Evolutionary conservation across 139 green algal genomes (phyloP).

Genomic region (Volvox reticuliferus): DNA sequence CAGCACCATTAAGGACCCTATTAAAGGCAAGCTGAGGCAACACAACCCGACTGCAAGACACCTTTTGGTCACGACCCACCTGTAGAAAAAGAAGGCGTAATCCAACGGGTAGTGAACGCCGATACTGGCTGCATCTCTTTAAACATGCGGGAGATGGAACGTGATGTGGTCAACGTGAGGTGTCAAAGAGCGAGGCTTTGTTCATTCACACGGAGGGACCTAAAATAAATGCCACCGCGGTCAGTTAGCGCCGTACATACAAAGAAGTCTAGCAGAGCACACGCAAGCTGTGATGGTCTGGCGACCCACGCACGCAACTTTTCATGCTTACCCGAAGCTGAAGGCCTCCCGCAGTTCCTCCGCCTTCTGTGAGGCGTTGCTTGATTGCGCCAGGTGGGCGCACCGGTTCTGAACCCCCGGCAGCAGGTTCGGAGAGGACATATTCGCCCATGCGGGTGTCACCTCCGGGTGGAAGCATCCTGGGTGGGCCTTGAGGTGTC

Average conservation of each 20-base stretch:
- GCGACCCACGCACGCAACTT: too few species aligned
- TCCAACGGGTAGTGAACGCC: conserved; percentile 24
- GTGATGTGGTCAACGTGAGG: too few species aligned
- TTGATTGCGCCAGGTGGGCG: not conserved
- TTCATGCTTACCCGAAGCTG: not conserved
- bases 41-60: too few species aligned
- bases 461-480: conserved; percentile 38
- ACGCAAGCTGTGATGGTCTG: too few species aligned
- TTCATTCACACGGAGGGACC: too few species aligned
- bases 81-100: conserved; percentile 36
- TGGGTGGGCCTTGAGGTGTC: conserved; percentile 32
- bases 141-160: too few species aligned
- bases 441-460: not conserved
- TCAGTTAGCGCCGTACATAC: too few species aligned
- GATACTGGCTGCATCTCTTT: not conserved
- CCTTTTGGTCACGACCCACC: not conserved
- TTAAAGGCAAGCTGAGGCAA: too few species aligned
- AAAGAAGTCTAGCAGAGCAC: too few species aligned
- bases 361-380: not conserved
- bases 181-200: too few species aligned
- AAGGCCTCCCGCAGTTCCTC: not conserved
- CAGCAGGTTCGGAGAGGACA: not conserved
- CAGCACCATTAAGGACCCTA: too few species aligned
- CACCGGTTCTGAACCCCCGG: not conserved
- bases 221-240: too few species aligned